Evolutionary conservation across 2,329 filamentous ascomycete genomes (phyloP), one percentile per base, ranked within the genome.

Genomic region (Talaromyces sp.): DNA sequence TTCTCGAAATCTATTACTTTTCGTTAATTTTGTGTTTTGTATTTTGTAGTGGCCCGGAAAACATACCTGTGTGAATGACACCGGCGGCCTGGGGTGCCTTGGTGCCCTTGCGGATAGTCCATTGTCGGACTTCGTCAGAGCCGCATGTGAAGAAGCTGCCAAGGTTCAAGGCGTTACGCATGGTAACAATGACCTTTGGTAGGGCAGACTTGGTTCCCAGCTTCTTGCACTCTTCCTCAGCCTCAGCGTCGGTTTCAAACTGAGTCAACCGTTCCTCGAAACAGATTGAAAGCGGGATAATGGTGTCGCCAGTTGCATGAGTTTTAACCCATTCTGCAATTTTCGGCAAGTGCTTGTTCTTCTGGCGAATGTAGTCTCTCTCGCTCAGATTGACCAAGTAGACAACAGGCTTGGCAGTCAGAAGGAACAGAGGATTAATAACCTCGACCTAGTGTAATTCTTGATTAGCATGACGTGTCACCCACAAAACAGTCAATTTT

Each of bases 21-120:
- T 48, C 3, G 17, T 62, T 32, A 62, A 53, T 46, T 31, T 24
- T 11, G 43, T 51, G 11, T 10, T 24, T 46, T 19, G 19, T 19
- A 14, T 31, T 32, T 38, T 19, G 3, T 19, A n/a, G 38, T 17
- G 35, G 61, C 46, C 26, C 27, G 19, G 9, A 43, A 35, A 60
- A 12, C 65, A 62, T 71, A 78, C 76, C 77, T 67, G 88, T 91
- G 80, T 99, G 94, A 68, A 99, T 99, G 64, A 99, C 94, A 83
- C 94, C 94, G 41, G 94, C 94, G 53, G 94, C 94, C 72, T 95
- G 90, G 19, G 94, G 94, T n/a, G 94, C 94, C 82, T 99, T 99
- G 73, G 89, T 96, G 68, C 92, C 92, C 71, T 90, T 92, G 62
- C 94, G 87, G 74, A 99, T 91, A 27, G 94, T 99, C 95, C 94